Base-by-base conservation (phyloP, 108 stramenopile species). In the Conticribra weissflogii region DNA sequence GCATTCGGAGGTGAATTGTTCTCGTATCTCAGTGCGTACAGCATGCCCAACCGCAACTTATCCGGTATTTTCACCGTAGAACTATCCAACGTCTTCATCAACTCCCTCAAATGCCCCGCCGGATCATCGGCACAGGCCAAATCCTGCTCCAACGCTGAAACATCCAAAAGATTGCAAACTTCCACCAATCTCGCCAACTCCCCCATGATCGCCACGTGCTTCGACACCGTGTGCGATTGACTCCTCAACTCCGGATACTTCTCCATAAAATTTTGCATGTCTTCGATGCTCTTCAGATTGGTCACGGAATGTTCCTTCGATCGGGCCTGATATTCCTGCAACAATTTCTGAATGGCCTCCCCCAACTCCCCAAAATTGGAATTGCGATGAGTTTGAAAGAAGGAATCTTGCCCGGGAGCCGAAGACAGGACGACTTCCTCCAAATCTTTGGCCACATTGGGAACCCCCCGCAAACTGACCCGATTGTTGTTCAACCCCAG, bases 251-350 rank as follows among this genome's bases (percentile, higher is more conserved):
- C 96, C 0, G 99, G 99, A 68, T 94, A 98, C 58, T 96, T 87
- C 59, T 99, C 98, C 89, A 99, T 95, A 66, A 99, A 99, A 9
- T 75, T 66, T 71, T 98, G 99, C 98, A 99, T 99, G 68, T 98
- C 99, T 74, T 98, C 99, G 65, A 99, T 96, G 9, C 84, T 88
- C 32, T 82, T 88, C 46, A 96, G 65, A 65, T 92, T 95, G 34
- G 82, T 67, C 22, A 91, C 75, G 24, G 47, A 24, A 79, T 97
- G 91, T 27, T 90, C 76, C 59, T 90, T 85, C 46, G 89, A 85
- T 46, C 88, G 81, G 19, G 83, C 85, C 77, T 99, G 98, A 81
- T 98, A 99, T 47, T 99, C 95, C 76, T 91, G 71, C 51, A 99
- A 68, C 9, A 98, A 83, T 29, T 81, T 84, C 80, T 98, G 96